phyloP scores from a whole-genome alignment of 2,329 filamentous ascomycete genomes.

The Drechslerella dactyloides region DNA sequence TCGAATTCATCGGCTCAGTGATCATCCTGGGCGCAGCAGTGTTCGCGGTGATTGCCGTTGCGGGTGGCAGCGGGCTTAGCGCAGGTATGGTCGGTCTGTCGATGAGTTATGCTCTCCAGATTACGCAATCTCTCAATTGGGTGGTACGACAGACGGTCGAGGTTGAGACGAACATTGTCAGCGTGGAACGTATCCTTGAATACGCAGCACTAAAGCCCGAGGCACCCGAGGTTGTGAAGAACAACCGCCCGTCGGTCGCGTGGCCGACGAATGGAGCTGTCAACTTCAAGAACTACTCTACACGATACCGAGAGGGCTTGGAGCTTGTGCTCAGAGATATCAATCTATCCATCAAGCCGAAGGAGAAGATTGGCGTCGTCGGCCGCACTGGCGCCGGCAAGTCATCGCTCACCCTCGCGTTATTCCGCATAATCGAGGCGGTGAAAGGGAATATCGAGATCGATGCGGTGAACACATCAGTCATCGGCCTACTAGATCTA shows the following conservation, averaged over 20 bases:
- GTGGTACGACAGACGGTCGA: conserved; percentile 98
- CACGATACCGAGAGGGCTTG: conserved; percentile 85
- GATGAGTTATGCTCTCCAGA: conserved; percentile 95
- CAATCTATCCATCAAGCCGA: conserved; percentile 87
- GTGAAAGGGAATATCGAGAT: conserved; percentile 83
- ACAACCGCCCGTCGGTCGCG: conserved; percentile 81
- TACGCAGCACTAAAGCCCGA: conserved; percentile 91
- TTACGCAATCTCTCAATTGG: conserved; percentile 97
- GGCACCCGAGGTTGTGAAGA: conserved; percentile 89
- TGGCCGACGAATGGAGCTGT: conserved; percentile 92
- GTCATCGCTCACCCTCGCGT: conserved; percentile 85
- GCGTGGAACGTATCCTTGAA: conserved; percentile 94
- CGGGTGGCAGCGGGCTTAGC: conserved; percentile 68
- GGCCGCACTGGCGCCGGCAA: conserved; percentile 96
- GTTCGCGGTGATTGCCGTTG: conserved; percentile 80
- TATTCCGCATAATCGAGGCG: conserved; percentile 96
- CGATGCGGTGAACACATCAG: conserved; percentile 85
- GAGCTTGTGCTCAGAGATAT: conserved; percentile 94
- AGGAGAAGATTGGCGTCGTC: conserved; percentile 97
- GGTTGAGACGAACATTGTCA: conserved; percentile 99
- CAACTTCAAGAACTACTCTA: conserved; percentile 91
- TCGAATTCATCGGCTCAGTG: conserved; percentile 93
- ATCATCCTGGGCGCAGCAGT: conserved; percentile 88
- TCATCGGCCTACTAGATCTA: conserved; percentile 87
- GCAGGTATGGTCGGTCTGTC: conserved; percentile 83